A percentile compares a stretch with the other conserved stretches of the same genome.
These are phyloP conservation scores for Chloranthus sessilifolius DNA, from an alignment of 164 flowering plant species.

Conservation along the genomic window DNA sequence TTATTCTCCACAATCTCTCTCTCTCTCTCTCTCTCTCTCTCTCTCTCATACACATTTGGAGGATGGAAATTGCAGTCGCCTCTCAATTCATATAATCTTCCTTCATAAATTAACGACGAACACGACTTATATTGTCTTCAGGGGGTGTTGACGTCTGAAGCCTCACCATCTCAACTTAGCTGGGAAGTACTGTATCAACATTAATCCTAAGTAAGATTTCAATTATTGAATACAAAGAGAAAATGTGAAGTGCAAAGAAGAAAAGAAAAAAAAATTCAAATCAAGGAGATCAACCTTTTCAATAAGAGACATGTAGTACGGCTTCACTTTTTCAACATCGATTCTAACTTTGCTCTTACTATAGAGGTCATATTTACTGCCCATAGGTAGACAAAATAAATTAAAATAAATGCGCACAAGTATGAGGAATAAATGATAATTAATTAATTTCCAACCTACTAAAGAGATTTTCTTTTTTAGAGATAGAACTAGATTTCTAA, in stretches of 20 bases:
- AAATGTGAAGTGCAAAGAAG: not conserved
- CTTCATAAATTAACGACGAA: too few relatives aligned
- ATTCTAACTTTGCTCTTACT: conserved; percentile 39
- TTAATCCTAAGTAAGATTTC: too few relatives aligned
- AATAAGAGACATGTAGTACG: conserved; percentile 37
- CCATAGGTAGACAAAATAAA: not conserved
- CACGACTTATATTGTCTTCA: too few relatives aligned
- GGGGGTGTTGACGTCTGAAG: not conserved
- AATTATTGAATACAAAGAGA: not conserved
- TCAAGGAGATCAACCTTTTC: conserved; percentile 20
- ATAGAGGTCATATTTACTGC: conserved; percentile 43
- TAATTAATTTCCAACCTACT: too few relatives aligned
- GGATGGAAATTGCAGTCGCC: too few relatives aligned
- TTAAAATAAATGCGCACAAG: too few relatives aligned
- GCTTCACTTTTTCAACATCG: conserved; percentile 32
- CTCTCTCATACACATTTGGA: too few relatives aligned
- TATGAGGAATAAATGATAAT: too few relatives aligned
- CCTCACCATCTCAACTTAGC: conserved; percentile 31
- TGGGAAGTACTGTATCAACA: conserved; percentile 31
- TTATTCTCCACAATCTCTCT: too few relatives aligned
- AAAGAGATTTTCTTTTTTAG: not conserved
- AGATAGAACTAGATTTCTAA: too few relatives aligned
- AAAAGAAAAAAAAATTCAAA: not conserved
- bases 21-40: too few relatives aligned
- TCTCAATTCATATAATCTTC: too few relatives aligned